A percentile compares a stretch with the other conserved stretches of the same genome.
Evolutionary conservation across 345 rosid genomes (phyloP).

Genomic region (Murraya paniculata): DNA sequence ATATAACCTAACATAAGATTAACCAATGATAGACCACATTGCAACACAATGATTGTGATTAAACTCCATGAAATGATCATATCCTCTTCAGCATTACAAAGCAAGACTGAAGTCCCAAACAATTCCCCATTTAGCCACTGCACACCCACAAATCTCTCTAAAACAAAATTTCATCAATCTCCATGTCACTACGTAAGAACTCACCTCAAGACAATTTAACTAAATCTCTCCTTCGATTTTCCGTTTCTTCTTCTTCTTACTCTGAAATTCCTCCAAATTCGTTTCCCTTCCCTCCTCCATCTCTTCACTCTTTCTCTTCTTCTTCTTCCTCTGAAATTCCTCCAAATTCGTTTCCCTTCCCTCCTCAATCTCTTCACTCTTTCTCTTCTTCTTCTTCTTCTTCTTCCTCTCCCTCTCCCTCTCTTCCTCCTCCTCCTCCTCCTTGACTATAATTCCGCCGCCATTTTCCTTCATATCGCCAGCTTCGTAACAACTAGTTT

Average conservation of each 20-base stretch:
- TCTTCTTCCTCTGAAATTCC: conserved; percentile 26
- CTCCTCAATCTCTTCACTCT: conserved; percentile 24
- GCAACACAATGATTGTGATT: neutral
- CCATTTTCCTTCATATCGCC: neutral
- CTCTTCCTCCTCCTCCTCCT: conserved; percentile 5
- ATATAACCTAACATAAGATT: neutral
- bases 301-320: conserved; percentile 28
- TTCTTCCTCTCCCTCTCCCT: conserved; percentile 24
- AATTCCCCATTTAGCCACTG: neutral
- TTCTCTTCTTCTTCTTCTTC: conserved; percentile 23
- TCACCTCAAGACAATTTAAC: neutral
- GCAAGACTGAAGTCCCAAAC: neutral
- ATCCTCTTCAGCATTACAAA: neutral
- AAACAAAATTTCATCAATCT: neutral
- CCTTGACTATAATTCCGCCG: neutral
- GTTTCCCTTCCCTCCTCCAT: conserved; percentile 18
- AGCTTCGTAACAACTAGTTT: neutral
- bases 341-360: conserved; percentile 20
- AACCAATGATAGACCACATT: neutral
- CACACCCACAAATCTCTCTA: conserved; percentile 3
- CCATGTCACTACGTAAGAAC: neutral
- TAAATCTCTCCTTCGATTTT: conserved; percentile 13
- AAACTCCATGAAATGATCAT: neutral
- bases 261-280: conserved; percentile 25
- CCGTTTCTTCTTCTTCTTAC: conserved; percentile 43